Conservation (phyloP, 2,329 filamentous ascomycete species). For the Exserohilum turcica region DNA sequence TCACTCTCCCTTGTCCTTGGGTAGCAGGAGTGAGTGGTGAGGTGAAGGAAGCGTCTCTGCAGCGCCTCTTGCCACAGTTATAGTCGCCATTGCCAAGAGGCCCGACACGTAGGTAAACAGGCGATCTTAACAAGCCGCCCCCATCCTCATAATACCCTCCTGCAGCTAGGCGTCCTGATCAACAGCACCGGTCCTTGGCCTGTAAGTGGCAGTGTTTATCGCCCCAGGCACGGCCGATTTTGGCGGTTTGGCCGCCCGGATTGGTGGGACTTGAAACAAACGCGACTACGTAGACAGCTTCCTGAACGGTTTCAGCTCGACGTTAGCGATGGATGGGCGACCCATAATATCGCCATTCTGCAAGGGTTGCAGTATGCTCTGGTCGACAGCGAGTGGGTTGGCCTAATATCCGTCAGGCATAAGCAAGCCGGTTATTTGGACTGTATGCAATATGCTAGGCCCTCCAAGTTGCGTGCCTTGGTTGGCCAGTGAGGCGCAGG, state of each 20-base stretch:
- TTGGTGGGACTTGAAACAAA: neutral
- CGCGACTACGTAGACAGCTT: neutral
- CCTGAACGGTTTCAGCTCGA: neutral
- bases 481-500: neutral
- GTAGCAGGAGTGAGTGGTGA: neutral
- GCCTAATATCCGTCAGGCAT: neutral
- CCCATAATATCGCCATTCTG: no score
- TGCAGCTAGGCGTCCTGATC: neutral
- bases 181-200: neutral
- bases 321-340: neutral
- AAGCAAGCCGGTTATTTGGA: neutral
- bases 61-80: neutral
- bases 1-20: neutral
- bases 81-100: conserved; percentile 8
- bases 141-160: neutral
- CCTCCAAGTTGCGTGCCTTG: neutral
- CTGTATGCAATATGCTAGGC: neutral
- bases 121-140: neutral
- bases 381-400: neutral
- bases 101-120: neutral
- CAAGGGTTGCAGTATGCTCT: neutral
- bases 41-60: neutral
- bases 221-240: neutral
- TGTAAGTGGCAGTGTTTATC: neutral
- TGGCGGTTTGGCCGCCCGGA: neutral